Conservation (phyloP, 495 filamentous ascomycete species). For the Xylaria telfairii region DNA sequence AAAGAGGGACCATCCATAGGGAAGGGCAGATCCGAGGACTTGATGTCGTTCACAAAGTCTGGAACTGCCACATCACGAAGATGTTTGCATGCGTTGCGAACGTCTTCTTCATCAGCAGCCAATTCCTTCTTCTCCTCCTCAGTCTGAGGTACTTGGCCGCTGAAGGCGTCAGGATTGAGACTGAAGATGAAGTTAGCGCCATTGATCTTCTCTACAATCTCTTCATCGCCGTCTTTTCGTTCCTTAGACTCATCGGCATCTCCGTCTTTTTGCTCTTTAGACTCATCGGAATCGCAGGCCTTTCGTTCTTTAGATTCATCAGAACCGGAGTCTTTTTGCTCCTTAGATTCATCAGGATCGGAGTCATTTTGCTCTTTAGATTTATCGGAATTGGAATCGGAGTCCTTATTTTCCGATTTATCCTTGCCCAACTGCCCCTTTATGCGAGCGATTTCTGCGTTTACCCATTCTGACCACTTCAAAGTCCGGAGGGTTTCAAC, state of each 20-base stretch:
- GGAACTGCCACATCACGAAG: slow-evolving; percentile 78
- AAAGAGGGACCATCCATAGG: slow-evolving; percentile 97
- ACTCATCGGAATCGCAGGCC: slow-evolving; percentile 33
- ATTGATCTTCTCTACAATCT: slow-evolving; percentile 65
- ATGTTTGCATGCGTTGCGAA: slow-evolving; percentile 81
- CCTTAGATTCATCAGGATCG: too few species aligned
- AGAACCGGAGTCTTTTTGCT: too few species aligned
- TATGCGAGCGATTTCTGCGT: slow-evolving; percentile 65
- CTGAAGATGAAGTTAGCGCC: slow-evolving; percentile 85
- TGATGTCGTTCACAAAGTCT: slow-evolving; percentile 75
- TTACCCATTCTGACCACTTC: slow-evolving; percentile 88
- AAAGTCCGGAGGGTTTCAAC: slow-evolving; percentile 81
- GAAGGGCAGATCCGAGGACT: slow-evolving; percentile 92
- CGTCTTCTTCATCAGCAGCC: slow-evolving; percentile 86
- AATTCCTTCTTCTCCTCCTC: slow-evolving; percentile 86
- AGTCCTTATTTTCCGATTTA: slow-evolving; percentile 30
- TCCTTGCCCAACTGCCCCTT: slow-evolving; percentile 54
- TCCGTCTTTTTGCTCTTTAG: slow-evolving; percentile 32
- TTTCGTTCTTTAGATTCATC: slow-evolving; percentile 35
- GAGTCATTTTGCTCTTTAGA: slow-evolving; percentile 33
- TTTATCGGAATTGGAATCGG: too few species aligned
- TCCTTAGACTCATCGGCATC: slow-evolving; percentile 38
- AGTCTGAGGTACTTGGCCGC: slow-evolving; percentile 87
- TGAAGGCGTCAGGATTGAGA: slow-evolving; percentile 95
- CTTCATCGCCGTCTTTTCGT: slow-evolving; percentile 40